phyloP scores from a whole-genome alignment of 176 grass and related monocot species.

The Dactylis glomerata region DNA sequence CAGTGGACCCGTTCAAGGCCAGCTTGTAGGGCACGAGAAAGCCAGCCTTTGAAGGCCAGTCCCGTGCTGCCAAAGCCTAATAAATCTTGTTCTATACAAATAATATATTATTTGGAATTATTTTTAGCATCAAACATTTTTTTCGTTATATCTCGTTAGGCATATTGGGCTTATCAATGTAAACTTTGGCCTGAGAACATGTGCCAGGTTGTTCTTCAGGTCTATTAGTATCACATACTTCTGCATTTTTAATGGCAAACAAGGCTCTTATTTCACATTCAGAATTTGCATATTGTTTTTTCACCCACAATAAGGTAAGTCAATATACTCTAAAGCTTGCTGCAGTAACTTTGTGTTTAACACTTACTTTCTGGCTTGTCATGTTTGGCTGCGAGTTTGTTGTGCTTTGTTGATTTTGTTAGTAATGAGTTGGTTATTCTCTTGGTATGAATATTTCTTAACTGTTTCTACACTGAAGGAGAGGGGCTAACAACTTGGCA shows the following conservation, averaged over 20 bases:
- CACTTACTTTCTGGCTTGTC: not conserved
- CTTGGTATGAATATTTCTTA: conserved; percentile 13
- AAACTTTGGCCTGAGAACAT: not conserved
- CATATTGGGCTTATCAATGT: not conserved
- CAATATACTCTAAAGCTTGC: not conserved
- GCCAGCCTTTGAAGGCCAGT: not conserved
- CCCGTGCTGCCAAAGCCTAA: too few species aligned
- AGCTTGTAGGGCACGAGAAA: not conserved
- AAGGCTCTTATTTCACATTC: not conserved
- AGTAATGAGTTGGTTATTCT: not conserved
- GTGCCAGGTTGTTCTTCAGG: not conserved
- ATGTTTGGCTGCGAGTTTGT: not conserved
- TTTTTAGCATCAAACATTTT: not conserved
- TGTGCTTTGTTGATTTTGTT: not conserved
- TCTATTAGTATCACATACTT: not conserved
- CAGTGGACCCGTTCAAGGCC: not conserved
- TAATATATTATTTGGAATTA: not conserved
- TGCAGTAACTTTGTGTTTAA: not conserved
- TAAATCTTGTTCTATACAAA: not conserved
- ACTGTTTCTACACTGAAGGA: conserved; percentile 35
- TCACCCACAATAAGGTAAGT: not conserved
- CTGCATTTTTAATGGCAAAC: conserved; percentile 4
- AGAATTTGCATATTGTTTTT: not conserved
- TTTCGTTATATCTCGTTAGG: not conserved
- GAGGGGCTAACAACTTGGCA: conserved; percentile 30